phyloP scores from a whole-genome alignment of 441 rosid species.

The Rhodomyrtus psidioides region DNA sequence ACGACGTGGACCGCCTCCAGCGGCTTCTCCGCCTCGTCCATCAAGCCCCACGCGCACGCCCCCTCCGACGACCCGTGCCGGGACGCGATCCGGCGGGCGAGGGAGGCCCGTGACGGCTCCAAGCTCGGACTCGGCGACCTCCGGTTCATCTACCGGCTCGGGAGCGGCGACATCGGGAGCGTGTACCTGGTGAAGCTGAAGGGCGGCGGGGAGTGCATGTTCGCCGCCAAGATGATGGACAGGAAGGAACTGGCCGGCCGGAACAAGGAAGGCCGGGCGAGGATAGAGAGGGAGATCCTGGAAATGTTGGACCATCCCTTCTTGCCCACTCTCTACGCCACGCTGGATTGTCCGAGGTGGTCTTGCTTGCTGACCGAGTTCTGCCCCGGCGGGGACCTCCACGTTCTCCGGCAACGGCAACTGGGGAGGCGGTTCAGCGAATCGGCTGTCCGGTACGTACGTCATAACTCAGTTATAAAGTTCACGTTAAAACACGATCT shows the following conservation, averaged over 20 bases:
- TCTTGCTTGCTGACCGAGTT: constrained; percentile 30
- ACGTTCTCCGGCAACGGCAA: constrained; percentile 31
- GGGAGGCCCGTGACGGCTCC: background rate
- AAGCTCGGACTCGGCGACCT: constrained; percentile 17
- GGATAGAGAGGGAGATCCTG: constrained; percentile 28
- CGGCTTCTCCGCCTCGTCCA: constrained; percentile 2
- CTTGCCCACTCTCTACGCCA: constrained; percentile 30
- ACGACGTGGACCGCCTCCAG: constrained; percentile 21
- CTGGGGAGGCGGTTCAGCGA: constrained; percentile 26
- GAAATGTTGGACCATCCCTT: constrained; percentile 31
- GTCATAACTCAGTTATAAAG: background rate
- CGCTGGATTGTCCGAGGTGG: constrained; percentile 30
- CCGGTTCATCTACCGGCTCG: constrained; percentile 29
- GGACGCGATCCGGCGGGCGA: constrained; percentile 21
- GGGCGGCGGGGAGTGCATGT: constrained; percentile 15
- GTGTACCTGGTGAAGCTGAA: constrained; percentile 32
- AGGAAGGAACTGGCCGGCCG: constrained; percentile 22
- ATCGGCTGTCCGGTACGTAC: constrained; percentile 26
- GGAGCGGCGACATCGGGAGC: constrained; percentile 44
- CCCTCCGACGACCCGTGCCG: constrained; percentile 24
- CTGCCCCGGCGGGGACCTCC: constrained; percentile 40
- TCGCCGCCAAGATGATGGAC: constrained; percentile 39
- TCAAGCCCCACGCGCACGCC: constrained; percentile 21
- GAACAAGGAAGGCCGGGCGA: constrained; percentile 27
- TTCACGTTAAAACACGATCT: background rate